phyloP scores from a whole-genome alignment of 176 grass and related monocot species.

The Carex myosuroides region DNA sequence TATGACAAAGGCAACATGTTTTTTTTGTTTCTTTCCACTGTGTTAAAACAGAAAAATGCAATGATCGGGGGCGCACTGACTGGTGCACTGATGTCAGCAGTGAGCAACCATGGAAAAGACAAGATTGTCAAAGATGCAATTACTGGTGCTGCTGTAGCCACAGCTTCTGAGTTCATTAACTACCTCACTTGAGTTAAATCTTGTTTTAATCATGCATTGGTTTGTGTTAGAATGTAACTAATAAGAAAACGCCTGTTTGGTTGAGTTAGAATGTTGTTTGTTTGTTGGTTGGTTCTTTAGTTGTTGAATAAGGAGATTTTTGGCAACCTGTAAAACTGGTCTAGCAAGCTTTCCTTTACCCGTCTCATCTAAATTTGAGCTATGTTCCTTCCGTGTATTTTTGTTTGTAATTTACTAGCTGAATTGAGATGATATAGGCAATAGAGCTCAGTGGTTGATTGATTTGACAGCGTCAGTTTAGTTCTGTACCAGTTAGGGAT shows the following conservation, averaged over 20 bases:
- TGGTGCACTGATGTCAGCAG: constrained; percentile 58
- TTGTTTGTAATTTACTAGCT: not conserved
- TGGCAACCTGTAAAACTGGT: not conserved
- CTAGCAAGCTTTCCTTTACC: not conserved
- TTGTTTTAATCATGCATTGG: constrained; percentile 1
- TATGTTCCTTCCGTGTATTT: not conserved
- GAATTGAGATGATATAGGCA: not conserved
- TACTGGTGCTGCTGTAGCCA: constrained; percentile 55
- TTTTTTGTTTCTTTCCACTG: not conserved
- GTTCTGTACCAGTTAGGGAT: not conserved
- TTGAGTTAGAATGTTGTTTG: not conserved
- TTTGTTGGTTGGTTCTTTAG: not conserved
- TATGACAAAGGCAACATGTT: not conserved
- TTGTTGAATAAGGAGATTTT: not conserved
- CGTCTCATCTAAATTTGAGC: not conserved
- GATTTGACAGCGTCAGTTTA: not conserved
- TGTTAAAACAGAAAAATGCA: constrained; percentile 50
- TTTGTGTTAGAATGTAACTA: not conserved
- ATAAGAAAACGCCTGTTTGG: not conserved
- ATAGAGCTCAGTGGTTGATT: not conserved
- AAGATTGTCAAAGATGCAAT: constrained; percentile 69
- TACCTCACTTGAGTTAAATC: constrained; percentile 33
- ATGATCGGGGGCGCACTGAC: constrained; percentile 59
- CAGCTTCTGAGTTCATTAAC: constrained; percentile 62
- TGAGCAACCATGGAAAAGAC: constrained; percentile 38